Conservation (phyloP, 2,329 filamentous ascomycete species). For the Botrytis cinerea region DNA sequence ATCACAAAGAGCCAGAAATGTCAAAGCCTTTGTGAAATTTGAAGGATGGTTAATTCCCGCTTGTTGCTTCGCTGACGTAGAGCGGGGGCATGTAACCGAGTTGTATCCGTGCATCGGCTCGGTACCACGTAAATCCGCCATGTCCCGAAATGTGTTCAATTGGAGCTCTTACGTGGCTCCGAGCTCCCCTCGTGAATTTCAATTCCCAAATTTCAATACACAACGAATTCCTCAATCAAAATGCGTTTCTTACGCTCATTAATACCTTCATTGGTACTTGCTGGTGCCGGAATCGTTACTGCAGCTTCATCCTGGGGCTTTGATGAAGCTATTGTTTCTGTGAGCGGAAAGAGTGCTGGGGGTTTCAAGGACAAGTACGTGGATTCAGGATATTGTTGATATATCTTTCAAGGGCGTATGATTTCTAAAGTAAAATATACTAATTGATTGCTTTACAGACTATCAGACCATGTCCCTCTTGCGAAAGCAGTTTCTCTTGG, state of each 20-base stretch:
- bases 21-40: not conserved
- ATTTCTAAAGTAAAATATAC: not conserved
- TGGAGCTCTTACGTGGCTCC: slow-evolving; percentile 26
- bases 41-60: not conserved
- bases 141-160: slow-evolving; percentile 23
- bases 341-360: slow-evolving; percentile 61
- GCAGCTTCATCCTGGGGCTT: slow-evolving; percentile 67
- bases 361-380: slow-evolving; percentile 66
- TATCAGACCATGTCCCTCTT: slow-evolving; percentile 45
- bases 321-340: slow-evolving; percentile 67
- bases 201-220: slow-evolving; percentile 6
- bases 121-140: slow-evolving; percentile 3
- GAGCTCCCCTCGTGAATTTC: slow-evolving; percentile 21
- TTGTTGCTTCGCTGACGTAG: not conserved
- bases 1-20: not conserved
- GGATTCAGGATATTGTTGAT: not conserved
- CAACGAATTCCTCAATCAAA: slow-evolving; percentile 26
- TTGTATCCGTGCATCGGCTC: not conserved
- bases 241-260: slow-evolving; percentile 48
- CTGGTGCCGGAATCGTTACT: slow-evolving; percentile 44
- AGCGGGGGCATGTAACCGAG: not conserved
- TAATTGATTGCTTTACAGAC: slow-evolving; percentile 27
- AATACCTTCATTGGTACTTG: slow-evolving; percentile 46
- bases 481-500: slow-evolving; percentile 65
- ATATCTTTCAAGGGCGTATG: slow-evolving; percentile 12